Evolutionary conservation across 225 moss, liverwort and hornwort species (phyloP).

Genomic region (Pseudoscleropodium purum): DNA sequence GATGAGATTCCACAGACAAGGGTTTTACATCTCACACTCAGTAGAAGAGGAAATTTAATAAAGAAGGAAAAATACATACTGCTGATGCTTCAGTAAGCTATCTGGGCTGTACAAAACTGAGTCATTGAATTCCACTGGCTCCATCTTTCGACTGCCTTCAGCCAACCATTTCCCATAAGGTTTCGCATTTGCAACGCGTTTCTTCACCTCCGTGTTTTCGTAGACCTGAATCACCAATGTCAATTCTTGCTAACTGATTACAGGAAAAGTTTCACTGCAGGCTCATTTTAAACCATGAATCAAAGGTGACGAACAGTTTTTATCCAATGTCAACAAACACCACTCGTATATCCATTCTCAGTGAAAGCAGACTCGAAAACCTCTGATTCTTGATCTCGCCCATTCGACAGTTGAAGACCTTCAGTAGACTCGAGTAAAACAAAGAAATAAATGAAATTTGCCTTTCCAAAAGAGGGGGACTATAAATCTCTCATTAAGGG

Average conservation of each 20-base stretch:
- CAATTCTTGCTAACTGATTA: background rate
- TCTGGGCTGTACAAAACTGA: constrained; percentile 53
- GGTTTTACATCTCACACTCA: background rate
- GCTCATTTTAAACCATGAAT: background rate
- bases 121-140: constrained; percentile 36
- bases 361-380: background rate
- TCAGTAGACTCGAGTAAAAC: background rate
- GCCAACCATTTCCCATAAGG: constrained; percentile 82
- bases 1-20: background rate
- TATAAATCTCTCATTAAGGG: background rate
- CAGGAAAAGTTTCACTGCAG: background rate
- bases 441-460: background rate
- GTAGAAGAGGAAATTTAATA: background rate
- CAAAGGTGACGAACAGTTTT: background rate
- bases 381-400: background rate
- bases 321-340: background rate
- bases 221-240: constrained; percentile 40
- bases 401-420: background rate
- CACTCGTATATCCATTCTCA: background rate
- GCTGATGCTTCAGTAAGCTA: constrained; percentile 71
- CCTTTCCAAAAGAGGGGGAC: background rate
- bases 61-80: constrained; percentile 29
- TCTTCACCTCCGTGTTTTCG: constrained; percentile 92
- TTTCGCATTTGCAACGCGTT: constrained; percentile 70
- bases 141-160: constrained; percentile 47